Evolutionary conservation across 1,139 yeast species (phyloP).

Genomic region (Pichia cactophila): DNA sequence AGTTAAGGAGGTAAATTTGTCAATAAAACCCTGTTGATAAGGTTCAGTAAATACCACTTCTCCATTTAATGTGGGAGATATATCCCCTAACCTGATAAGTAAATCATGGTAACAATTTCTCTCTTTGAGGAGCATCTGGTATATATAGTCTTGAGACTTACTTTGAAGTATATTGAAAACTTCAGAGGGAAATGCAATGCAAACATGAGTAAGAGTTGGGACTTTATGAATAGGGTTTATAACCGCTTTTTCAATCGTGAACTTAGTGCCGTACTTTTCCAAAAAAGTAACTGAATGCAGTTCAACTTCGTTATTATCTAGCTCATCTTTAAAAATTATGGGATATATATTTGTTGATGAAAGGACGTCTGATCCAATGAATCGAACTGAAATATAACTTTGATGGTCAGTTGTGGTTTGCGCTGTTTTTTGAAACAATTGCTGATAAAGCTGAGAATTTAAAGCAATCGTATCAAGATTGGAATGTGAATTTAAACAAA

Average conservation of each 20-base stretch:
- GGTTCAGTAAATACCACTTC: constrained; percentile 62
- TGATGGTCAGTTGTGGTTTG: constrained; percentile 20
- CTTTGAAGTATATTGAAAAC: constrained; percentile 36
- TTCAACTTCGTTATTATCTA: constrained; percentile 27
- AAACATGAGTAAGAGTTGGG: constrained; percentile 17
- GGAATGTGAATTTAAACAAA: constrained; percentile 15
- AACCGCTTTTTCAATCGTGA: constrained; percentile 22
- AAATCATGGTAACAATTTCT: constrained; percentile 33
- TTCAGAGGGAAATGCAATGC: constrained; percentile 38
- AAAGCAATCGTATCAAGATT: constrained; percentile 17
- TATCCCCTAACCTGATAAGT: constrained; percentile 28
- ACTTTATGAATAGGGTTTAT: constrained; percentile 16
- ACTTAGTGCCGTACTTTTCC: constrained; percentile 28
- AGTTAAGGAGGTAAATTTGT: constrained; percentile 40
- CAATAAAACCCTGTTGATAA: constrained; percentile 54
- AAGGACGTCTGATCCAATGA: constrained; percentile 41
- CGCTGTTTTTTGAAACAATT: constrained; percentile 9
- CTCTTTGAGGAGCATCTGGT: constrained; percentile 29
- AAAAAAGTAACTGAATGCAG: constrained; percentile 36
- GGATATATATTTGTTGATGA: constrained; percentile 33
- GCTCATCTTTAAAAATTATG: constrained; percentile 30
- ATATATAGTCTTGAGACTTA: constrained; percentile 28
- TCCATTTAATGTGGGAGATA: constrained; percentile 36
- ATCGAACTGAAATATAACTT: constrained; percentile 21
- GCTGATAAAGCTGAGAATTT: constrained; percentile 10